These are phyloP conservation scores for Myxozyma nipponensis DNA, from an alignment of 805 yeast species.

Conservation along the genomic window DNA sequence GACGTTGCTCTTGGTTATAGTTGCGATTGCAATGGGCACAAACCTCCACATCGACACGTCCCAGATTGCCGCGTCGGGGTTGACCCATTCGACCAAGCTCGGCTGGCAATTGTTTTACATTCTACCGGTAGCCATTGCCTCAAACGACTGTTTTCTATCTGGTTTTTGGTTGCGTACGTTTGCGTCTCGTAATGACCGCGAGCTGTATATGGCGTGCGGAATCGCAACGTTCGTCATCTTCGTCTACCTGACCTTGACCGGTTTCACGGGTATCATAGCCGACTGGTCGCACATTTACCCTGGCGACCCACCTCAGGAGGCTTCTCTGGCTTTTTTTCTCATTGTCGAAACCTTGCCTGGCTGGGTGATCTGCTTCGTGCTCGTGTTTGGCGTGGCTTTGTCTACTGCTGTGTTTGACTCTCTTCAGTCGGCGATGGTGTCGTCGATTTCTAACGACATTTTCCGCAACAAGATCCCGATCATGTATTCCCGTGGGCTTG, in stretches of 20 bases:
- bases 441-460: constrained; percentile 83
- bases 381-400: constrained; percentile 66
- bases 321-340: constrained; percentile 68
- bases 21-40: constrained; percentile 74
- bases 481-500: constrained; percentile 64
- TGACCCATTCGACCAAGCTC: constrained; percentile 61
- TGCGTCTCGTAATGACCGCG: constrained; percentile 75
- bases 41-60: constrained; percentile 58
- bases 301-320: constrained; percentile 47
- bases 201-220: constrained; percentile 68
- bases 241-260: constrained; percentile 64
- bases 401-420: constrained; percentile 90
- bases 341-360: constrained; percentile 68
- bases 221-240: constrained; percentile 68
- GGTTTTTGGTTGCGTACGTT: constrained; percentile 95
- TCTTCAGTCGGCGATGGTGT: constrained; percentile 80
- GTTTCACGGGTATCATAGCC: constrained; percentile 79
- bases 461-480: constrained; percentile 76
- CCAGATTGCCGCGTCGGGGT: constrained; percentile 59
- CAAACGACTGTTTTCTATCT: constrained; percentile 84
- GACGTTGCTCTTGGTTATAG: constrained; percentile 59
- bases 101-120: constrained; percentile 91
- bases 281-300: constrained; percentile 78
- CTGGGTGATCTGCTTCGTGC: constrained; percentile 81
- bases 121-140: constrained; percentile 76